Evolutionary conservation across 2,329 filamentous ascomycete genomes (phyloP), one percentile per base, ranked within the genome.

Genomic region (Hymenoscyphus occultus): DNA sequence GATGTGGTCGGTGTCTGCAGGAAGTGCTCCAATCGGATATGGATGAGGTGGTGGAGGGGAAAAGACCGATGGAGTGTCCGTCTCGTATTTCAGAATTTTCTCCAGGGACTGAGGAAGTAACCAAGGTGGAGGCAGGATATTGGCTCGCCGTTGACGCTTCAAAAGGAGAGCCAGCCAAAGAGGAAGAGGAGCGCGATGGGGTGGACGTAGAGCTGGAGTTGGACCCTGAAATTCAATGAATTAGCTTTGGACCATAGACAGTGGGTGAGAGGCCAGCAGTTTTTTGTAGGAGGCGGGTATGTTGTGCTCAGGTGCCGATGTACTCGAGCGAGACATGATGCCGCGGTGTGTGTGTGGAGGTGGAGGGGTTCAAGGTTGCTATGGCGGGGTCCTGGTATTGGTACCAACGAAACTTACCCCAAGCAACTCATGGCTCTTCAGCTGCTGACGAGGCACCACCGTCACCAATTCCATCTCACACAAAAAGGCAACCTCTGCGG

Each of bases 381-480:
- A 67, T 65, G 67, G 69, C 69, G 65, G 64, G 70, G 62, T 67
- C 62, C 9, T 35, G 28, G 28, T 28, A 28, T 28, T 28, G 66
- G 63, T 28, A 35, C 3, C 51, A 51, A 19, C 74, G 67, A 69
- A 70, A 86, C 90, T 82, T 82, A 98, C 95, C 70, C 90, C 88
- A 63, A 99, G 85, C 68, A 99, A 84, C 72, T 91, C 84, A 68
- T 99, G 90, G 71, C 86, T 87, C 70, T 97, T 93, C 62, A 99
- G 87, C 69, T 91, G 86, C 77, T 98, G 93, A 62, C 95, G 91
- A 42, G 95, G 95, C 60, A 98, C 87, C 28, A 99, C 86, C 0
- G 93, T 97, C 64, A 99, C 90, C 73, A 92, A 86, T 80, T 98
- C 94, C 93, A 97, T 98, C 80, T 99, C 95, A 78, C 93, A 97